Conservation (phyloP, 768 basidiomycete species). For the Scleroderma citrinum region DNA sequence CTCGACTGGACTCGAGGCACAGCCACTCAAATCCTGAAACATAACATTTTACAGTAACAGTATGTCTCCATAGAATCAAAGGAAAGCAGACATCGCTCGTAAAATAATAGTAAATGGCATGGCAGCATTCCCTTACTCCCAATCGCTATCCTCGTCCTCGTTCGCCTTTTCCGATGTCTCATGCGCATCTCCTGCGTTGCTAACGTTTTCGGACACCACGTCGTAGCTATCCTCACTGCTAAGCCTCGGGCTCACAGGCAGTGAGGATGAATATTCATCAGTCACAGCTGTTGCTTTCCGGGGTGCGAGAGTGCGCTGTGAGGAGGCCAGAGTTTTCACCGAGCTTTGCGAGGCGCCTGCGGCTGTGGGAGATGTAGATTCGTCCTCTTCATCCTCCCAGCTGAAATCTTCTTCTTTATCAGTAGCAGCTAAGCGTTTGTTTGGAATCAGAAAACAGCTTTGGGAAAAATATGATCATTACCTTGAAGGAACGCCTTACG, state of each 20-base stretch:
- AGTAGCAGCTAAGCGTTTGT: constrained; percentile 38
- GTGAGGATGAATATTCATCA: constrained; percentile 27
- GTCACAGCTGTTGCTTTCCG: constrained; percentile 12
- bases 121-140: constrained; percentile 53
- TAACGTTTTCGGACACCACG: constrained; percentile 50
- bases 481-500: constrained; percentile 75
- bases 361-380: constrained; percentile 25
- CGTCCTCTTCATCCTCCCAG: constrained; percentile 94
- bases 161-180: constrained; percentile 22
- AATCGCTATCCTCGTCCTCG: constrained; percentile 44
- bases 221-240: constrained; percentile 68
- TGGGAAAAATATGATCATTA: constrained; percentile 22
- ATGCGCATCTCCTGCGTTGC: constrained; percentile 31
- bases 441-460: neutral
- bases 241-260: constrained; percentile 42
- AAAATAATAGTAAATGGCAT: neutral
- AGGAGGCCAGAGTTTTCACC: constrained; percentile 12
- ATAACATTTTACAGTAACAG: too few relatives aligned
- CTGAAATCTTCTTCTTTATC: constrained; percentile 84
- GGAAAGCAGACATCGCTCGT: too few relatives aligned
- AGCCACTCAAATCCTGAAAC: neutral
- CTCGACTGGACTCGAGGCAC: neutral
- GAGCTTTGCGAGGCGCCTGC: constrained; percentile 5
- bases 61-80: too few relatives aligned
- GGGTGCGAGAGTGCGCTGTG: constrained; percentile 22